Conservation (phyloP, 176 grass and related monocot genomes). For the Elaeis guineensis region DNA sequence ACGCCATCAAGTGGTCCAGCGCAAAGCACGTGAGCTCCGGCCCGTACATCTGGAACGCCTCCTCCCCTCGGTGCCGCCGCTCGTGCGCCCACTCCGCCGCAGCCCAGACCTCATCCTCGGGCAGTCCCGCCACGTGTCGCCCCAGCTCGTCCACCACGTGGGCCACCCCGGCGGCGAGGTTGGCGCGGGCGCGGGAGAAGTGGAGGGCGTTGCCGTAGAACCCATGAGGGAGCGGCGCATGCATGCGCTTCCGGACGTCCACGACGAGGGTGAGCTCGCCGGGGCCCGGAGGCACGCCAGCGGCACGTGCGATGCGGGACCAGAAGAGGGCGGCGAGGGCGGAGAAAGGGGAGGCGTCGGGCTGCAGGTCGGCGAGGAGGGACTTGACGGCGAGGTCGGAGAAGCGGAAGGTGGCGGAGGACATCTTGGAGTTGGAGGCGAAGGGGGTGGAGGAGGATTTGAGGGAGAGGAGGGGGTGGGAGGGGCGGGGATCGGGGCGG, state of each 20-base stretch:
- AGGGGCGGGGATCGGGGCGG: not conserved
- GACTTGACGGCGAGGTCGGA: slow-evolving; percentile 26
- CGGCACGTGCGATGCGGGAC: slow-evolving; percentile 26
- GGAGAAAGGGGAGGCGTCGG: slow-evolving; percentile 38
- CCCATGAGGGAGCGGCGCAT: slow-evolving; percentile 56
- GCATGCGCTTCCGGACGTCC: slow-evolving; percentile 69
- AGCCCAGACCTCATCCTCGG: slow-evolving; percentile 62
- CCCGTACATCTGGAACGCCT: slow-evolving; percentile 74
- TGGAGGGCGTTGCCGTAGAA: slow-evolving; percentile 63
- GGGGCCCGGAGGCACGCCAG: not conserved
- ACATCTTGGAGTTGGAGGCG: slow-evolving; percentile 6
- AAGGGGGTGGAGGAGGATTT: slow-evolving; percentile 20
- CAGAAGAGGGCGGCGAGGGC: slow-evolving; percentile 74
- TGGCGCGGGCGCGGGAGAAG: slow-evolving; percentile 40
- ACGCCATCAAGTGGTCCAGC: slow-evolving; percentile 53
- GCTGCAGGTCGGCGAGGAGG: slow-evolving; percentile 24
- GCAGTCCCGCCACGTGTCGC: not conserved
- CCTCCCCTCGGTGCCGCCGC: slow-evolving; percentile 10
- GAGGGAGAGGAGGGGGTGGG: slow-evolving; percentile 28
- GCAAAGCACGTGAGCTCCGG: slow-evolving; percentile 78
- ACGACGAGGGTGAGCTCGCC: slow-evolving; percentile 49
- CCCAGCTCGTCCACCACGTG: slow-evolving; percentile 14
- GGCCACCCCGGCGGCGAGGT: slow-evolving; percentile 36
- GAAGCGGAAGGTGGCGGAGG: slow-evolving; percentile 77
- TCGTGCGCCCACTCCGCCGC: slow-evolving; percentile 55